Percentiles rank a stretch among this genome's conserved stretches.
Conservation (phyloP, 441 rosid genomes). For the Adansonia madagascariensis region DNA sequence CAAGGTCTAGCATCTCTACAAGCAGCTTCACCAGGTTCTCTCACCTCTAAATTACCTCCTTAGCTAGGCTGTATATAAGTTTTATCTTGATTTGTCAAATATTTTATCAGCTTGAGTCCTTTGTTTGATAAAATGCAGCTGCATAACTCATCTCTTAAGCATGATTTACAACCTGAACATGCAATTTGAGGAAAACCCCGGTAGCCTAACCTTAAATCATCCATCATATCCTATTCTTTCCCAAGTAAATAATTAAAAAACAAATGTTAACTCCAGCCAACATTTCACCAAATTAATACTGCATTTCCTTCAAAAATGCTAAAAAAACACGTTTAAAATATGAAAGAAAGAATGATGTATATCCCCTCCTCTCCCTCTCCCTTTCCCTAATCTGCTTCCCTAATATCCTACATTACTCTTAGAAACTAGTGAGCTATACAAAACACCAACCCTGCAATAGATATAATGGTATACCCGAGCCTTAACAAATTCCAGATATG, state of each 20-base stretch:
- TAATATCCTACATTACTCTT: not conserved
- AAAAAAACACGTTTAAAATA: not conserved
- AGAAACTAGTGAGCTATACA: not conserved
- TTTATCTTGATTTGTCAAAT: not conserved
- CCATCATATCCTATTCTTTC: not conserved
- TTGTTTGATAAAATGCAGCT: not conserved
- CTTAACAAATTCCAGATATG: not conserved
- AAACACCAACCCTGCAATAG: not conserved
- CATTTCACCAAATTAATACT: slow-evolving; percentile 2
- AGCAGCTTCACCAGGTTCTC: not conserved
- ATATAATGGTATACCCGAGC: not conserved
- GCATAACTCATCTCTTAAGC: not conserved
- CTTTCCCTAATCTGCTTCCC: not conserved
- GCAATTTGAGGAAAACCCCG: not conserved
- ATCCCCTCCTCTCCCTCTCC: not conserved
- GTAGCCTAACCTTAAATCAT: not conserved
- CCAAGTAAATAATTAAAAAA: not conserved
- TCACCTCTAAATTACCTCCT: not conserved
- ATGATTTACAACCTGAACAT: not conserved
- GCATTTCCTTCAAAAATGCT: not conserved
- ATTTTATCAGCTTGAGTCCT: not conserved
- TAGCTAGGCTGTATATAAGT: not conserved
- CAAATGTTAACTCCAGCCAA: not conserved
- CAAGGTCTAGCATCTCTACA: not conserved
- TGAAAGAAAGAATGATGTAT: not conserved